phyloP scores from a whole-genome alignment of 2,329 filamentous ascomycete genomes.

The Leptographium procerum region DNA sequence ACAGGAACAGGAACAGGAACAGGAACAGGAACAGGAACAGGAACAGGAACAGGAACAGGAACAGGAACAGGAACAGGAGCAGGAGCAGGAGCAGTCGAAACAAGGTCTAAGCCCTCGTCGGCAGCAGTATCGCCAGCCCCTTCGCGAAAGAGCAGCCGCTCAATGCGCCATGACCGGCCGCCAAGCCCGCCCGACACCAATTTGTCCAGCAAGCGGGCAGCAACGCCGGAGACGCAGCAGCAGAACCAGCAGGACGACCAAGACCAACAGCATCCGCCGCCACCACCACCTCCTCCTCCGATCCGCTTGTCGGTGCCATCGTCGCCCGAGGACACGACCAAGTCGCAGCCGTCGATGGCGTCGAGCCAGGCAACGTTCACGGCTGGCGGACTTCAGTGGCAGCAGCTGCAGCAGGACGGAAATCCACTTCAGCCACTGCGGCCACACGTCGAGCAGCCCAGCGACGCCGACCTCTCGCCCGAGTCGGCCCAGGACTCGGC shows the following conservation, averaged over 20 bases:
- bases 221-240: background rate
- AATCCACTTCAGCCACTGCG: too few relatives aligned
- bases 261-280: background rate
- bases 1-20: too few relatives aligned
- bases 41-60: too few relatives aligned
- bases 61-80: too few relatives aligned
- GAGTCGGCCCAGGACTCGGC: constrained; percentile 42
- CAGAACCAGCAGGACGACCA: background rate
- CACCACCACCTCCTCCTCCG: background rate
- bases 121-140: constrained; percentile 17
- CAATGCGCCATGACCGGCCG: constrained; percentile 32
- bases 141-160: constrained; percentile 24
- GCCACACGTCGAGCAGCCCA: constrained; percentile 19
- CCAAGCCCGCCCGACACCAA: constrained; percentile 55
- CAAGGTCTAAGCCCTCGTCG: too few relatives aligned
- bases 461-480: constrained; percentile 38
- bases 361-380: constrained; percentile 46
- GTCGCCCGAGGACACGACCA: constrained; percentile 17
- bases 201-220: constrained; percentile 26
- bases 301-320: constrained; percentile 16
- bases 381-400: too few relatives aligned
- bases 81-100: too few relatives aligned
- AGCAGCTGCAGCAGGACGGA: background rate
- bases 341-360: constrained; percentile 41
- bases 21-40: too few relatives aligned